phyloP scores from a whole-genome alignment of 208 protist genomes.

The Leishmania amazonensis region DNA sequence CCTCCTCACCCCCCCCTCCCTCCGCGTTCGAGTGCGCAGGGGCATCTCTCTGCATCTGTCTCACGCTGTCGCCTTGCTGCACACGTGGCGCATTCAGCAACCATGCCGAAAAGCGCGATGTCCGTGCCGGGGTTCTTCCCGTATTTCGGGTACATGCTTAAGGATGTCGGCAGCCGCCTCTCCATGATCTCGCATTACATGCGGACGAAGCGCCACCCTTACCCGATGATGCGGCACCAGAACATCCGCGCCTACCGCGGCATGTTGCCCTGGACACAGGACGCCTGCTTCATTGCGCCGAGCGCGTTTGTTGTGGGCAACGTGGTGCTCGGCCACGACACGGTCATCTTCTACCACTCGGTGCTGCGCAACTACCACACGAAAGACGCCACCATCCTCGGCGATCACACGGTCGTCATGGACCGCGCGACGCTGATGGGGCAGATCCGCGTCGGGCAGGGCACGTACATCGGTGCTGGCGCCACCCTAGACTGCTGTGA shows the following conservation, averaged over 20 bases:
- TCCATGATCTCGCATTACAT: constrained; percentile 73
- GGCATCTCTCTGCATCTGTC: neutral
- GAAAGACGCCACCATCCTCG: constrained; percentile 56
- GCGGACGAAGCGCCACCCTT: constrained; percentile 64
- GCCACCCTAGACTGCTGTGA: constrained; percentile 84
- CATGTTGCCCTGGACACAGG: constrained; percentile 86
- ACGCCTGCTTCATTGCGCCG: constrained; percentile 88
- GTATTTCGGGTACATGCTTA: constrained; percentile 87
- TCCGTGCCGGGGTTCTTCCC: constrained; percentile 64
- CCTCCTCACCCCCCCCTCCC: neutral
- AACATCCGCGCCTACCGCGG: constrained; percentile 85
- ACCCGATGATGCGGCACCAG: constrained; percentile 88
- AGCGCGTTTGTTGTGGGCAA: constrained; percentile 86
- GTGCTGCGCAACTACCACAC: constrained; percentile 89
- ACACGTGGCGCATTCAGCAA: neutral
- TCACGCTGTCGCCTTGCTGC: neutral
- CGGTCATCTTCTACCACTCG: constrained; percentile 87
- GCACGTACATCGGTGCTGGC: constrained; percentile 68
- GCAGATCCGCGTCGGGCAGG: constrained; percentile 68
- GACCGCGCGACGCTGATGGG: constrained; percentile 85
- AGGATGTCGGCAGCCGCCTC: constrained; percentile 78
- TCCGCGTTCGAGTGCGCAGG: neutral
- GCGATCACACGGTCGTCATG: constrained; percentile 84
- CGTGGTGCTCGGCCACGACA: constrained; percentile 81
- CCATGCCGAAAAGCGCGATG: constrained; percentile 60